These are phyloP conservation scores for Keithomyces neogunnii DNA, from an alignment of 2,329 filamentous ascomycete genomes.

Conservation along the genomic window DNA sequence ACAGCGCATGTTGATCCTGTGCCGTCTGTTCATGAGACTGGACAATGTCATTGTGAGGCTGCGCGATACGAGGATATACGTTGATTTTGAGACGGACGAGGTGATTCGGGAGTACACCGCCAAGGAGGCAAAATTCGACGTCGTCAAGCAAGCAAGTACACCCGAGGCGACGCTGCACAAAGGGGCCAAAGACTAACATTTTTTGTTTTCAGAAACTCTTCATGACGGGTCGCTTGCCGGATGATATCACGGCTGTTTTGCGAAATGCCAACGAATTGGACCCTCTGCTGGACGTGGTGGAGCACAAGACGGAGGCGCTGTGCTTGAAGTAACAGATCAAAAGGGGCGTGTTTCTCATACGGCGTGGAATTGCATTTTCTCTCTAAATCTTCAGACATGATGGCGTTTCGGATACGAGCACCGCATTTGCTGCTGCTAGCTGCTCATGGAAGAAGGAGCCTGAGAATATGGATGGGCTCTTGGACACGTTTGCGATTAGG, in stretches of 20 bases:
- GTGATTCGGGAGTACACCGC: constrained; percentile 85
- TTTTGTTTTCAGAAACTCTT: constrained; percentile 32
- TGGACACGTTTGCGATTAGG: neutral
- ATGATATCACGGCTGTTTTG: constrained; percentile 68
- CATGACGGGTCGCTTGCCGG: constrained; percentile 45
- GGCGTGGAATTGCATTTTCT: neutral
- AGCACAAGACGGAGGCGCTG: constrained; percentile 51
- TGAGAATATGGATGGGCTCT: neutral
- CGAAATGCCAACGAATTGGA: constrained; percentile 72
- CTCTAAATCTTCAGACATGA: neutral
- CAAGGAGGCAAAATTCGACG: constrained; percentile 74
- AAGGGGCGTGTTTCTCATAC: neutral
- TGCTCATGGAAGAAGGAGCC: neutral
- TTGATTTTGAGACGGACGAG: constrained; percentile 73
- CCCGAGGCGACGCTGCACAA: too few relatives aligned
- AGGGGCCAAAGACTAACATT: too few relatives aligned
- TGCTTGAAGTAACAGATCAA: constrained; percentile 9
- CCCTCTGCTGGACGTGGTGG: constrained; percentile 61
- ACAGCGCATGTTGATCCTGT: constrained; percentile 73
- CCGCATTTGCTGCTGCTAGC: neutral
- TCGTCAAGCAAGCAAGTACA: constrained; percentile 57
- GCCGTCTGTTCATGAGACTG: constrained; percentile 83
- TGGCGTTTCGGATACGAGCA: constrained; percentile 1
- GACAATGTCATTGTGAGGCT: constrained; percentile 85
- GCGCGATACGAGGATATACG: constrained; percentile 82